Evolutionary conservation across 2,329 filamentous ascomycete genomes (phyloP), one percentile per base, ranked within the genome.

Genomic region (Xylaria sp.): DNA sequence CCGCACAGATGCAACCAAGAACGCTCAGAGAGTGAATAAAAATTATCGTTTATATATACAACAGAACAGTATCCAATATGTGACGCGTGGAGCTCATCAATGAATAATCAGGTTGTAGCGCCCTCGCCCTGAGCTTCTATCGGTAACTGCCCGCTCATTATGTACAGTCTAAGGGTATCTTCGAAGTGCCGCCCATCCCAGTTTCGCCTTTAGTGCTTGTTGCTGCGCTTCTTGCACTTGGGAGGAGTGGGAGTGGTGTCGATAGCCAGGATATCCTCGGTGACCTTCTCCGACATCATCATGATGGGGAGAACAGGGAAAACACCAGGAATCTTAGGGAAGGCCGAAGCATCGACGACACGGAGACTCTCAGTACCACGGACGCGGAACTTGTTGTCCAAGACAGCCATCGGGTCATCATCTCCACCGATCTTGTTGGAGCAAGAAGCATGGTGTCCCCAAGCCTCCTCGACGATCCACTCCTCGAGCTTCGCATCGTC

Each of bases 261-360:
- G 9, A 53, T 46, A 2, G 57, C 66, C 9, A 78, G 62, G 40
- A 77, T 77, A 17, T 76, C 77, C 38, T 76, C 74, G 4, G 70
- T 71, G 4, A 74, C 76, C 72, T 77, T 78, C 70, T 76, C 71
- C 5, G 72, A 56, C 33, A 78, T 56, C 71, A 78, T 74, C 58
- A 74, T 74, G 28, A 77, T 72, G 10, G 74, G 70, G 7, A 76
- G 53, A 28, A 71, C 72, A 0, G 74, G 75, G 69, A 78, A 80
- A 10, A 74, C 69, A 3, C 77, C 77, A 1, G 86, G 86, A 63
- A 86, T 84, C 63, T 79, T 81, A 3, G 85, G 84, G 68, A 84
- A 88, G 1, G 82, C 80, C 26, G 81, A 84, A 2, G 84, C 86
- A 77, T 88, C 87, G 2, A 88, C 86, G 11, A 88, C 86, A 48